phyloP scores from a whole-genome alignment of 108 stramenopile species.

The Nannochloropsis gaditana region DNA sequence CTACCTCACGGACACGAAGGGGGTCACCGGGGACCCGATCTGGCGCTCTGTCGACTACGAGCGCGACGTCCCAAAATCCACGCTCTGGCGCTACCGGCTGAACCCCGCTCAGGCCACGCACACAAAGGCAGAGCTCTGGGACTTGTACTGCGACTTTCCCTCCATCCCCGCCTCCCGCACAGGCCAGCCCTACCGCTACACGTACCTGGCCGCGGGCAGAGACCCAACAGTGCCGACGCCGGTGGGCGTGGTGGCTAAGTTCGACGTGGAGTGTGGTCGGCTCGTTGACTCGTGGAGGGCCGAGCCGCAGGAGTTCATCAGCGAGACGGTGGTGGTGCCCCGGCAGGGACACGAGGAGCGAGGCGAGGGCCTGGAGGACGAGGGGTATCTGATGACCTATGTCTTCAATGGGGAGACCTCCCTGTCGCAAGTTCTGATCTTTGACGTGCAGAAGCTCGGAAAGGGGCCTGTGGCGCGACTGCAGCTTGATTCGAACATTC shows the following conservation, averaged over 20 bases:
- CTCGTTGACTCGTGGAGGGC: neutral
- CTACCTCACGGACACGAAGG: neutral
- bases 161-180: neutral
- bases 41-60: neutral
- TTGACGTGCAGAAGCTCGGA: slow-evolving; percentile 22
- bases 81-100: slow-evolving; percentile 17
- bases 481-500: slow-evolving; percentile 22
- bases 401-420: neutral
- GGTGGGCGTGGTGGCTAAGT: neutral
- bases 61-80: neutral
- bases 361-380: neutral
- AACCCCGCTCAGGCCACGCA: slow-evolving; percentile 9
- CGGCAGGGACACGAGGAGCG: neutral
- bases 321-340: slow-evolving; percentile 9
- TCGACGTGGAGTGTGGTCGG: neutral
- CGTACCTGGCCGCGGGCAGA: neutral
- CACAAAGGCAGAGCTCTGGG: neutral
- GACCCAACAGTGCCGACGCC: neutral
- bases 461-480: slow-evolving; percentile 30
- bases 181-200: neutral
- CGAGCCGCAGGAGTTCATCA: neutral
- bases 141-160: neutral
- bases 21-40: neutral
- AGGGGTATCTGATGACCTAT: neutral
- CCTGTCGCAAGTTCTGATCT: slow-evolving; percentile 5